A percentile compares a stretch with the other conserved stretches of the same genome.
phyloP scores from a whole-genome alignment of 1,284 basidiomycete genomes.

The Sphagnurus paluster region DNA sequence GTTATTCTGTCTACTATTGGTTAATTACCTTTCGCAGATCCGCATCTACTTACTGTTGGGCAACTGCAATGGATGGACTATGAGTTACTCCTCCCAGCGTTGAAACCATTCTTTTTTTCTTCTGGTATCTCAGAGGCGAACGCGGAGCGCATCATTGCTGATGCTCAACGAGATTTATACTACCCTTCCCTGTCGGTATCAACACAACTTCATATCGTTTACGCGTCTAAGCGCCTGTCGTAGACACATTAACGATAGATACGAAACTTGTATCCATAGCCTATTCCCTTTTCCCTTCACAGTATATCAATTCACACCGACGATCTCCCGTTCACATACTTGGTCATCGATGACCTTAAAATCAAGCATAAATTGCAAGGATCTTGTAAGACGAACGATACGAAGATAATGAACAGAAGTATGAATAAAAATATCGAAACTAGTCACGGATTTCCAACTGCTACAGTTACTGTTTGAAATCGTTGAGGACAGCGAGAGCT shows the following conservation, averaged over 20 bases:
- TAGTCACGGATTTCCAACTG: constrained; percentile 8
- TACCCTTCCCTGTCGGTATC: constrained; percentile 52
- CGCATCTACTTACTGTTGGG: constrained; percentile 51
- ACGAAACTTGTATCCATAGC: constrained; percentile 16
- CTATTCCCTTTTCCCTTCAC: not conserved
- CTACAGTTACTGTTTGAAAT: constrained; percentile 59
- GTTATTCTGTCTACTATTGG: constrained; percentile 4
- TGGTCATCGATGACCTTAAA: too few species aligned
- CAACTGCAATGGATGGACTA: constrained; percentile 71
- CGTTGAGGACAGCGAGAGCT: constrained; percentile 79
- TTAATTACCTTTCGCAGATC: constrained; percentile 33
- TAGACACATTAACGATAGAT: constrained; percentile 5
- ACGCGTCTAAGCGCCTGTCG: constrained; percentile 46
- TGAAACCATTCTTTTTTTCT: constrained; percentile 57
- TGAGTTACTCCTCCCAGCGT: constrained; percentile 60
- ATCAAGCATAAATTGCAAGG: too few species aligned
- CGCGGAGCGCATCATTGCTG: constrained; percentile 53
- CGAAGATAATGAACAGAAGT: constrained; percentile 31
- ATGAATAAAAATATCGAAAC: constrained; percentile 28
- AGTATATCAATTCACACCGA: not conserved
- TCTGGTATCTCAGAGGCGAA: constrained; percentile 50
- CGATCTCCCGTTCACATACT: constrained; percentile 51
- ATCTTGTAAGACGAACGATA: constrained; percentile 16
- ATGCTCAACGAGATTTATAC: constrained; percentile 66
- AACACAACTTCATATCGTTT: constrained; percentile 55